Conservation (phyloP, 768 basidiomycete species). For the Holtermannia corniformis region DNA sequence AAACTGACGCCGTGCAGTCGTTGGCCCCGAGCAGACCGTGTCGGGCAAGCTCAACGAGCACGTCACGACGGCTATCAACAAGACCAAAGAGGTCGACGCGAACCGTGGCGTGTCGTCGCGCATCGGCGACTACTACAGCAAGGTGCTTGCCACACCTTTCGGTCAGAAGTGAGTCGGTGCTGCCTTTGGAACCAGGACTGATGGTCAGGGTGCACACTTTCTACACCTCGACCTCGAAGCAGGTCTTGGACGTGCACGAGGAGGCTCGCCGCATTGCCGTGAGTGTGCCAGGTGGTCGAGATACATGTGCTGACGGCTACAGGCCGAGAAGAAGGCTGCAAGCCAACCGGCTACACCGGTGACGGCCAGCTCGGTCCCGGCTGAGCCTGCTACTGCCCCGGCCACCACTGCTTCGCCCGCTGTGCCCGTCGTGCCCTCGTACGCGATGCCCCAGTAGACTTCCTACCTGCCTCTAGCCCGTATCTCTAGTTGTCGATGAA, state of each 20-base stretch:
- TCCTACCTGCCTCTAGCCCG: too few species aligned
- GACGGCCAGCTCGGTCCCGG: constrained; percentile 6
- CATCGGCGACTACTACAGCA: constrained; percentile 51
- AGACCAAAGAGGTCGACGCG: constrained; percentile 68
- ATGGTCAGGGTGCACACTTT: constrained; percentile 52
- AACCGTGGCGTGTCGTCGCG: constrained; percentile 64
- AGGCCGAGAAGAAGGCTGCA: constrained; percentile 34
- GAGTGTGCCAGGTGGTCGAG: constrained; percentile 9
- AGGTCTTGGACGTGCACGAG: constrained; percentile 82
- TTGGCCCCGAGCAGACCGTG: constrained; percentile 74
- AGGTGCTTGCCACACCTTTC: constrained; percentile 60
- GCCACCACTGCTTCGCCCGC: constrained; percentile 1
- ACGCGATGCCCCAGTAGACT: not conserved
- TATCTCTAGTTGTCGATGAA: not conserved
- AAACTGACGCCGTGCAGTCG: constrained; percentile 35
- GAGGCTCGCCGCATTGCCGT: constrained; percentile 75
- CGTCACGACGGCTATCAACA: constrained; percentile 55
- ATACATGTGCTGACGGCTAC: not conserved
- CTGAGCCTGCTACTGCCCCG: constrained; percentile 1
- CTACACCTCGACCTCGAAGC: constrained; percentile 82
- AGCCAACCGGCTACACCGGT: constrained; percentile 1
- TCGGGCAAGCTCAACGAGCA: constrained; percentile 62
- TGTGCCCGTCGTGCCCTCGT: not conserved
- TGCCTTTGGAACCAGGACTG: not conserved
- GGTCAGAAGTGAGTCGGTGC: constrained; percentile 52